Conservation (phyloP, 164 flowering plant genomes). For the Paratinospora sagittata region DNA sequence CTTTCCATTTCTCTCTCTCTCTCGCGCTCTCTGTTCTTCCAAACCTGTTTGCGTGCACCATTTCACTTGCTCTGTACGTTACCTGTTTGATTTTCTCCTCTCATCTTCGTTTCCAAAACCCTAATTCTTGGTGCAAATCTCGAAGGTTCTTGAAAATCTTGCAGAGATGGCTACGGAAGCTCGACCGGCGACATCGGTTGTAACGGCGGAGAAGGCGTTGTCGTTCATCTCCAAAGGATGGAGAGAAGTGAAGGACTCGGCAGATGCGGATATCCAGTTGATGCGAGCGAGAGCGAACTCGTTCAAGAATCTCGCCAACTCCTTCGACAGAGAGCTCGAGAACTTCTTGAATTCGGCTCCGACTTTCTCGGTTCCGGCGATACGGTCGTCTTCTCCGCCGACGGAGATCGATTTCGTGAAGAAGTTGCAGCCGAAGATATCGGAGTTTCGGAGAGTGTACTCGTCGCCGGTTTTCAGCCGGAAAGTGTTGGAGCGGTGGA, state of each 20-base stretch:
- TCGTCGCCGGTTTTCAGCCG: constrained; percentile 66
- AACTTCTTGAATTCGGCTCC: constrained; percentile 47
- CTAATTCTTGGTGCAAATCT: neutral
- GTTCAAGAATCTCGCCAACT: constrained; percentile 54
- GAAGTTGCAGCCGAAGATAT: constrained; percentile 58
- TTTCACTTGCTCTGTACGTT: no score
- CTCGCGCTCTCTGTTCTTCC: neutral
- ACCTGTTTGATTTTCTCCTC: no score
- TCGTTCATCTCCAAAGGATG: constrained; percentile 62
- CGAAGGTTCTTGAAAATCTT: constrained; percentile 23
- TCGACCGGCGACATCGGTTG: constrained; percentile 27
- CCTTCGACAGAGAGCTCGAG: constrained; percentile 70
- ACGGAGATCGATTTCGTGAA: constrained; percentile 65
- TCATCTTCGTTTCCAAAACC: constrained; percentile 6
- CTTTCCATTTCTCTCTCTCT: neutral
- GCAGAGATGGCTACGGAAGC: constrained; percentile 16
- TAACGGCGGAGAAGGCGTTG: constrained; percentile 33
- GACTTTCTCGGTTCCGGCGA: constrained; percentile 39
- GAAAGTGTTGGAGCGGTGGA: constrained; percentile 64
- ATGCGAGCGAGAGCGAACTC: constrained; percentile 58
- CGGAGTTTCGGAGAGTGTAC: constrained; percentile 60
- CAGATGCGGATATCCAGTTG: constrained; percentile 58
- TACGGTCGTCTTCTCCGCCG: constrained; percentile 23
- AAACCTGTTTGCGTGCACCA: neutral
- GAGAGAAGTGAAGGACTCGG: constrained; percentile 64